Percentiles rank a stretch among this genome's conserved stretches.
Evolutionary conservation across 768 basidiomycete genomes (phyloP).

Genomic region (Fibroporia radiculosa): DNA sequence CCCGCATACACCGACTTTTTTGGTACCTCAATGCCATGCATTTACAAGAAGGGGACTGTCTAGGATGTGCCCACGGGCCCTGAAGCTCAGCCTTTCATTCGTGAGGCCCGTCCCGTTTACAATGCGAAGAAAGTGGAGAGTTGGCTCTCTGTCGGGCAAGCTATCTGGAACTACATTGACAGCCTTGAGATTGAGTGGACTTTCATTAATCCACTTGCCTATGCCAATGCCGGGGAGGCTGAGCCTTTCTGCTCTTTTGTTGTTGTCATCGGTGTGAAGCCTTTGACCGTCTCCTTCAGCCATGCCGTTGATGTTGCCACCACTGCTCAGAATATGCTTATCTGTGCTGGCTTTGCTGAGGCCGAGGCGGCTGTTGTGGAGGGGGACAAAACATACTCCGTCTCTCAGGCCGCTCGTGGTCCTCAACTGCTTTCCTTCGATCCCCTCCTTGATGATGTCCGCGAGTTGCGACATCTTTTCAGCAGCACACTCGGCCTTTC

Average conservation of each 20-base stretch:
- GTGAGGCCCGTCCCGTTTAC: conserved; percentile 18
- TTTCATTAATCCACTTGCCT: conserved; percentile 19
- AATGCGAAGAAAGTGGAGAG: conserved; percentile 13
- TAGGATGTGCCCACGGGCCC: conserved; percentile 17
- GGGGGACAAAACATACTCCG: neutral
- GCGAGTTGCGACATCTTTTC: conserved; percentile 21
- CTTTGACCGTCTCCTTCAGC: neutral
- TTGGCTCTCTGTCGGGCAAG: conserved; percentile 16
- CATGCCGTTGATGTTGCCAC: neutral
- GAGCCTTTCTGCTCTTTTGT: conserved; percentile 1
- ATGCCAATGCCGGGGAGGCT: conserved; percentile 8
- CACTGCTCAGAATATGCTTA: conserved; percentile 3
- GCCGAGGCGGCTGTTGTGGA: conserved; percentile 8
- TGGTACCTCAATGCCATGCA: conserved; percentile 14
- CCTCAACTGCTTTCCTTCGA: conserved; percentile 1
- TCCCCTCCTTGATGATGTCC: neutral
- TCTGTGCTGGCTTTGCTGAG: neutral
- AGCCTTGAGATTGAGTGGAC: conserved; percentile 14
- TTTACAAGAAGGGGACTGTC: conserved; percentile 19
- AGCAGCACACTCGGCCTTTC: conserved; percentile 28
- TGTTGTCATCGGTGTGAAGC: conserved; percentile 5
- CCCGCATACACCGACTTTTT: conserved; percentile 21
- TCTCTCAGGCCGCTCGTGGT: no score
- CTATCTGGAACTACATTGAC: conserved; percentile 9
- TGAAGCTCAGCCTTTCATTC: conserved; percentile 17